Evolutionary conservation across 345 rosid genomes (phyloP).

Genomic region (Euphorbia peplus): DNA sequence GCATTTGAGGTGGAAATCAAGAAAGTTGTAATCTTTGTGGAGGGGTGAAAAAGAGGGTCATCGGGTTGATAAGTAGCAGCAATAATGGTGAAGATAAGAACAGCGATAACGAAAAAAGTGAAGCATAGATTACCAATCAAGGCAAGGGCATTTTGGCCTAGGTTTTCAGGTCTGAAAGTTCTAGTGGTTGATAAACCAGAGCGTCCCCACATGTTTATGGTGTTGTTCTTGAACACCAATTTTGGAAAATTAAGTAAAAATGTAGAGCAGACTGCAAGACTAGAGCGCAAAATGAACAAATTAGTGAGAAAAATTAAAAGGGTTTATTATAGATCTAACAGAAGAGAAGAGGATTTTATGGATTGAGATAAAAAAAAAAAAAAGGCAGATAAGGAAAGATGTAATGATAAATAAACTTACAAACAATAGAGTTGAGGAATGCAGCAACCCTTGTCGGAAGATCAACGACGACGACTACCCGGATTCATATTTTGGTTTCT

Average conservation of each 20-base stretch:
- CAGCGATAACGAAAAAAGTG: conserved; percentile 72
- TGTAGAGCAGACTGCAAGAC: conserved; percentile 12
- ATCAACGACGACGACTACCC: neutral
- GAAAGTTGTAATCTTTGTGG: conserved; percentile 71
- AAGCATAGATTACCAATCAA: conserved; percentile 84
- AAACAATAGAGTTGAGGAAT: conserved; percentile 3
- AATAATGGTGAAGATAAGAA: conserved; percentile 80
- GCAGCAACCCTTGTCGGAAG: neutral
- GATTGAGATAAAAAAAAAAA: conserved; percentile 17
- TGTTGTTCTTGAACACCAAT: conserved; percentile 5
- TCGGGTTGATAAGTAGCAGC: conserved; percentile 92
- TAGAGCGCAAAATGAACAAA: neutral
- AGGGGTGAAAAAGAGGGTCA: conserved; percentile 82
- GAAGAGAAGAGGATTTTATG: conserved; percentile 6
- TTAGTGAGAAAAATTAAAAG: neutral
- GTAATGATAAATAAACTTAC: neutral
- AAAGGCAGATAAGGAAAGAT: neutral
- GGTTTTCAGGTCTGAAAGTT: conserved; percentile 70
- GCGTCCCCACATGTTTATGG: conserved; percentile 53
- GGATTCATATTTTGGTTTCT: neutral
- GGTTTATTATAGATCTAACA: conserved; percentile 29
- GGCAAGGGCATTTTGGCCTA: conserved; percentile 74
- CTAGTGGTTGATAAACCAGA: conserved; percentile 44
- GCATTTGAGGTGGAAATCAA: conserved; percentile 78
- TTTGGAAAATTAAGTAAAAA: conserved; percentile 10